These are phyloP conservation scores for Solanum corneliomulleri DNA, from an alignment of 257 asterid genomes.

Conservation along the genomic window DNA sequence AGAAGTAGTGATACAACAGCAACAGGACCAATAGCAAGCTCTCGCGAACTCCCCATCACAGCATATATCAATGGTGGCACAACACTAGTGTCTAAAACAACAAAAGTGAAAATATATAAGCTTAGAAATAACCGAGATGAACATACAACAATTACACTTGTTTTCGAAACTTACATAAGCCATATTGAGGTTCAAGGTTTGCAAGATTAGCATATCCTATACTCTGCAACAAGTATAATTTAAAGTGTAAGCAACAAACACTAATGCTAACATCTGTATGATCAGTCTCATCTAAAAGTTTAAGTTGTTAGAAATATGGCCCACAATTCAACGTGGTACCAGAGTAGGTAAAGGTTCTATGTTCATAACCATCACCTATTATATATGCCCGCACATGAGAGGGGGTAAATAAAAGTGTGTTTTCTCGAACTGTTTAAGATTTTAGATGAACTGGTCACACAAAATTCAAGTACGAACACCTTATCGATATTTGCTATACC, in stretches of 20 bases:
- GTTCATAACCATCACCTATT: neutral
- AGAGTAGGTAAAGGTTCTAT: neutral
- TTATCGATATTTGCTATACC: conserved; percentile 12
- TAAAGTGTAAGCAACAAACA: neutral
- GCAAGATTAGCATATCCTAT: conserved; percentile 82
- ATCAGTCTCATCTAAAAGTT: neutral
- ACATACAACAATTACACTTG: neutral
- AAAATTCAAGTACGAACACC: neutral
- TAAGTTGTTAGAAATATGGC: neutral
- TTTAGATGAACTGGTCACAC: neutral
- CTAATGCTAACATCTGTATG: neutral
- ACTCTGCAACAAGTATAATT: conserved; percentile 26
- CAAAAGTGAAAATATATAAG: neutral
- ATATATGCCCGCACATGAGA: neutral
- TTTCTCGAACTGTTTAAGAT: neutral
- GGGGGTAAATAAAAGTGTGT: neutral
- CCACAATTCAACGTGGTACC: neutral
- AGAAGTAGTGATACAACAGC: conserved; percentile 21
- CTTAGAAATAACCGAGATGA: neutral
- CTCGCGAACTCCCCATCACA: conserved; percentile 30
- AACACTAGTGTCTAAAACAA: conserved; percentile 19
- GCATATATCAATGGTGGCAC: conserved; percentile 30
- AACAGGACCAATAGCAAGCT: conserved; percentile 27
- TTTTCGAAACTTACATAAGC: conserved; percentile 37
- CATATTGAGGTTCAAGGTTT: conserved; percentile 74